A percentile compares a stretch with the other conserved stretches of the same genome.
Conservation (phyloP, 2,329 filamentous ascomycete species). For the Furcasterigmium sp. region DNA sequence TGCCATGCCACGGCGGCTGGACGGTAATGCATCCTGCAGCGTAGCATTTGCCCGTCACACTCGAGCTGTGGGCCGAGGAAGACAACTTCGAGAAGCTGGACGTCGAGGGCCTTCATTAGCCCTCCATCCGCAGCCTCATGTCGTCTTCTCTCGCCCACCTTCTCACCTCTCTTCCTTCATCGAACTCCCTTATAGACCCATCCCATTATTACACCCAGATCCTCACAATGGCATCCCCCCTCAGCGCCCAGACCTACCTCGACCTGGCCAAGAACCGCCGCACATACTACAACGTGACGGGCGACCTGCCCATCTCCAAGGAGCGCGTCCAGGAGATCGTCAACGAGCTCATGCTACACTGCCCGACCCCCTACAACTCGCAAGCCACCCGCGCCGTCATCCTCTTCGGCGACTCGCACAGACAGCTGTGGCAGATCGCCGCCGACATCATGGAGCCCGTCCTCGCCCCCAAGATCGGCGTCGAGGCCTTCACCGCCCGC, state of each 20-base stretch:
- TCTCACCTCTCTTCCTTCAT: no score
- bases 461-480: slow-evolving; percentile 62
- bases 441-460: slow-evolving; percentile 60
- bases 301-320: slow-evolving; percentile 53
- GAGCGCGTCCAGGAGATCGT: slow-evolving; percentile 61
- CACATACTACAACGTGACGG: slow-evolving; percentile 63
- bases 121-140: no score
- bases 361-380: slow-evolving; percentile 82
- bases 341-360: slow-evolving; percentile 57
- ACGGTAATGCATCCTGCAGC: no score
- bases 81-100: no score
- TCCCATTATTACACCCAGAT: slow-evolving; percentile 15
- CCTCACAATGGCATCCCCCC: slow-evolving; percentile 36
- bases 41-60: no score
- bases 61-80: no score
- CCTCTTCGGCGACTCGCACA: slow-evolving; percentile 76
- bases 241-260: slow-evolving; percentile 47
- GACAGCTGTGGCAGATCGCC: slow-evolving; percentile 78
- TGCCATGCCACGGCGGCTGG: no score
- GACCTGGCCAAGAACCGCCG: slow-evolving; percentile 63
- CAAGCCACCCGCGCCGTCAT: slow-evolving; percentile 77
- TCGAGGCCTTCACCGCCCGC: slow-evolving; percentile 36
- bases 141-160: no score
- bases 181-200: no score
- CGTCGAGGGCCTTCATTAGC: no score